Evolutionary conservation across 768 basidiomycete genomes (phyloP).

Genomic region (Naganishia antarctica): DNA sequence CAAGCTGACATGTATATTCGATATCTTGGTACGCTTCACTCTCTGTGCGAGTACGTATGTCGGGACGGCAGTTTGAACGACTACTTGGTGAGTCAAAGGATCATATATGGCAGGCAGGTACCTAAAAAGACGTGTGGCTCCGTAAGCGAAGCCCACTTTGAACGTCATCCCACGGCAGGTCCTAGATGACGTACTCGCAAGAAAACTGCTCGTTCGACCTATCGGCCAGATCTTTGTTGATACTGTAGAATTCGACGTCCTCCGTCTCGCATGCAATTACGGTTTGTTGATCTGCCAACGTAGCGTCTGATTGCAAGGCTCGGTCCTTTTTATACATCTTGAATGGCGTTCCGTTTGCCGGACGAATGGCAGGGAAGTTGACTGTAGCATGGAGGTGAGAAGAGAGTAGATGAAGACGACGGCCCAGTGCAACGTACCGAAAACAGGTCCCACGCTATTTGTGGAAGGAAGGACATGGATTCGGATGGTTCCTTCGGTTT

Average conservation of each 20-base stretch:
- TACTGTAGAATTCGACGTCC: conserved; percentile 72
- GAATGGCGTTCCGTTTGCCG: conserved; percentile 41
- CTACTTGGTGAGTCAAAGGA: conserved; percentile 66
- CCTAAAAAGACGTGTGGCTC: conserved; percentile 43
- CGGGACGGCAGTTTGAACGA: conserved; percentile 59
- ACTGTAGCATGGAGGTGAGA: conserved; percentile 28
- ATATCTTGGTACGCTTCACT: conserved; percentile 72
- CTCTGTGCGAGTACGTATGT: conserved; percentile 64
- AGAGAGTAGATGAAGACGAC: neutral
- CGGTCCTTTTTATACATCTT: conserved; percentile 39
- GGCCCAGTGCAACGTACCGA: neutral
- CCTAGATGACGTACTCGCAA: conserved; percentile 60
- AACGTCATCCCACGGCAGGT: neutral
- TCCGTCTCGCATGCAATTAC: conserved; percentile 78
- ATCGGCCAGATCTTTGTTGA: conserved; percentile 53
- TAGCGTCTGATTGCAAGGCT: conserved; percentile 6
- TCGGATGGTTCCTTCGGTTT: neutral
- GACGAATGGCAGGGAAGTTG: conserved; percentile 47
- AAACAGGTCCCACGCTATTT: neutral
- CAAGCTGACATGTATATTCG: neutral
- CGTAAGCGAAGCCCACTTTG: neutral
- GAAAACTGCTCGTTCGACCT: conserved; percentile 55
- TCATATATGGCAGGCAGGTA: conserved; percentile 81
- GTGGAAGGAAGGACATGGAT: neutral
- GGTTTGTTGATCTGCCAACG: conserved; percentile 41